Percentiles rank a stretch among this genome's conserved stretches.
Evolutionary conservation across 805 yeast genomes (phyloP).

Genomic region (Pichia membranifaciens): DNA sequence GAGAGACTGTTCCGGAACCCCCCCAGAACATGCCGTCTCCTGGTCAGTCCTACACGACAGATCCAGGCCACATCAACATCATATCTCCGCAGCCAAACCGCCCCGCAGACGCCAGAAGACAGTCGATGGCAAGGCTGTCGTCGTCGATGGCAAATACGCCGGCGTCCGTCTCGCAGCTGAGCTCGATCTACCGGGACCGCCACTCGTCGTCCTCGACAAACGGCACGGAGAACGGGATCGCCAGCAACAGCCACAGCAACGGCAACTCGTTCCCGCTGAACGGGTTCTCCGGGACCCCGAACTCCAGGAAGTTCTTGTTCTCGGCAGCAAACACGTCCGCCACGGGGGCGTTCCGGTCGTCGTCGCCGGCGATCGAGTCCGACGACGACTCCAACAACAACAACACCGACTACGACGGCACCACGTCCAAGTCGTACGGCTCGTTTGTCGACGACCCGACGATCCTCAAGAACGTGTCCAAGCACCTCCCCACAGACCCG

Average conservation of each 20-base stretch:
- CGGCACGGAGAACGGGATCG: background rate
- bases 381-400: background rate
- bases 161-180: slow-evolving; percentile 8
- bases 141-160: slow-evolving; percentile 24
- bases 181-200: slow-evolving; percentile 12
- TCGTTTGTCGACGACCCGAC: slow-evolving; percentile 31
- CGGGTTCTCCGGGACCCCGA: background rate
- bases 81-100: background rate
- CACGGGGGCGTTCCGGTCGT: background rate
- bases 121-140: slow-evolving; percentile 31
- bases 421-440: slow-evolving; percentile 18
- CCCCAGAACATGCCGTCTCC: background rate
- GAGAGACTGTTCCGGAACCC: too few species aligned
- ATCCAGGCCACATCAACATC: background rate
- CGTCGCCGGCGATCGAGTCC: background rate
- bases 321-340: background rate
- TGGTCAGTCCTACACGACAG: background rate
- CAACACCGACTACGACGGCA: background rate
- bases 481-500: slow-evolving; percentile 33
- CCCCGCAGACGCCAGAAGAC: slow-evolving; percentile 22
- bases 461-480: slow-evolving; percentile 30
- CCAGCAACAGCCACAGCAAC: background rate
- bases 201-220: slow-evolving; percentile 23
- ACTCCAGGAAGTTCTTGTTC: background rate
- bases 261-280: background rate